Conservation (phyloP, 345 rosid species). For the Ceriops decandra region DNA sequence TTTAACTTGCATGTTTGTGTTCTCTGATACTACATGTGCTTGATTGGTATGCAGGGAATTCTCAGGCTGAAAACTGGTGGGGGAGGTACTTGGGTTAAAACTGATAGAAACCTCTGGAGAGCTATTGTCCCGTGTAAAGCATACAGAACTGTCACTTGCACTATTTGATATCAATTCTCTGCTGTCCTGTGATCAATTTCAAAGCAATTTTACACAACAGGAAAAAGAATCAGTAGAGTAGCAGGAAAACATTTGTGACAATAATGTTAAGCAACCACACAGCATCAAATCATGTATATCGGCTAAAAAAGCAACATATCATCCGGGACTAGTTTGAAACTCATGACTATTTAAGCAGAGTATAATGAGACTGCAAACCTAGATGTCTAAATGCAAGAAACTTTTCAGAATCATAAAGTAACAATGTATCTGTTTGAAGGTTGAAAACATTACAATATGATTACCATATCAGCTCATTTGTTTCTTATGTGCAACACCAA, state of each 20-base stretch:
- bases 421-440: no score
- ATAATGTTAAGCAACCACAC: no score
- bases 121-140: conserved; percentile 60
- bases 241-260: conserved; percentile 5
- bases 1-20: conserved; percentile 78
- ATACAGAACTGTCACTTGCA: conserved; percentile 80
- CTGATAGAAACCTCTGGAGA: conserved; percentile 57
- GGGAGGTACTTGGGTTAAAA: conserved; percentile 46
- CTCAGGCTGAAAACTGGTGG: conserved; percentile 52
- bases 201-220: conserved; percentile 13
- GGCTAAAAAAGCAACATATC: no score
- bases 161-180: conserved; percentile 82
- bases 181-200: conserved; percentile 59
- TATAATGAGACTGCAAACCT: no score
- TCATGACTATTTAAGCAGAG: no score
- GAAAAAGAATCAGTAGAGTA: background rate
- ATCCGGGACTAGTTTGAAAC: no score
- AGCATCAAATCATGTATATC: no score
- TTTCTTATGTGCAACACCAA: background rate
- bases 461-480: background rate
- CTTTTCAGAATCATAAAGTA: no score
- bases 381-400: no score
- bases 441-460: background rate
- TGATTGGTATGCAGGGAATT: conserved; percentile 59
- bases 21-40: conserved; percentile 85